Evolutionary conservation across 2,329 filamentous ascomycete species (phyloP), one percentile per base, ranked within the genome.

Genomic region (Emericellopsis atlantica): DNA sequence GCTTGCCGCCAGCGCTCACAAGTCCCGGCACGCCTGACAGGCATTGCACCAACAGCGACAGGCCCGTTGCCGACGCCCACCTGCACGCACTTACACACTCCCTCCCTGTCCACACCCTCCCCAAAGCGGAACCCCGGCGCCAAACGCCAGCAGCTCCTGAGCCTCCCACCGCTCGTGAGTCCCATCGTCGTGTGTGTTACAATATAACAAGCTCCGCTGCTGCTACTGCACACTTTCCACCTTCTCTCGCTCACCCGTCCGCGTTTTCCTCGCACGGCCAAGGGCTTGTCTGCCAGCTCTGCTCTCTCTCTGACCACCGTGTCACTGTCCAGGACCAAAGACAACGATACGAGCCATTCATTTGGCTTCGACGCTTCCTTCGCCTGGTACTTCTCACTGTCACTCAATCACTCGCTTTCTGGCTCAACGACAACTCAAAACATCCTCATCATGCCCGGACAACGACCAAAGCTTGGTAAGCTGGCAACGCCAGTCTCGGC

Each of bases 401-500:
- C 26, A 29, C 26, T 29, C 26, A 29, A 29, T 29, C 22, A n/a
- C 26, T 32, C 32, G 29, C 35, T 36, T 22, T 29, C 32, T 18
- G 18, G 16, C 22, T 18, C 24, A 41, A 43, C 42, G 41, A 21
- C 16, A 32, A 23, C 39, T 26, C 31, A 40, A 12, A 23, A 16
- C 36, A n/a, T 32, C 42, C 41, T 41, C 43, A 40, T 37, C 50
- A 76, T 76, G 68, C 62, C 72, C 56, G 52, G 38, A 15, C 31
- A 55, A 54, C 74, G 73, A 57, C 76, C 76, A 51, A 80, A 72
- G 71, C 67, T 77, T 54, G 62, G 70, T 50, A 72, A 74, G 62
- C 68, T 81, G 58, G 67, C 72, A 50, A 81, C 77, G 49, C 76
- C 76, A 39, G 63, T 76, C 59, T 75, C 75, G 46, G 72, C 72